Evolutionary conservation across 768 basidiomycete species (phyloP).

Genomic region (Pleurotus cornucopiae): DNA sequence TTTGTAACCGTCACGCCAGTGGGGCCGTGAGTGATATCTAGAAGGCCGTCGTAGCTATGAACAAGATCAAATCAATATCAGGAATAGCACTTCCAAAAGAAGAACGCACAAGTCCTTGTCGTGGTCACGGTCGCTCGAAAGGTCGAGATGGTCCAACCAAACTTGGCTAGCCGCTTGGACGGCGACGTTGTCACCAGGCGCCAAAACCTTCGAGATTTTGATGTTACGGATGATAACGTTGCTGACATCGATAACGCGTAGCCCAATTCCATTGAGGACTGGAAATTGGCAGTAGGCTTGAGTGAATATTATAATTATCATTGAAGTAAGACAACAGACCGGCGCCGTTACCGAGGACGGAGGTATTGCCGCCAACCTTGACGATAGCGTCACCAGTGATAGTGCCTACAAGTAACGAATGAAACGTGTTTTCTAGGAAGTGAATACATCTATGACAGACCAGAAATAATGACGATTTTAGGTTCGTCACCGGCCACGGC

Average conservation of each 20-base stretch:
- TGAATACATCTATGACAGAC: conserved; percentile 13
- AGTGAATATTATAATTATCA: background rate
- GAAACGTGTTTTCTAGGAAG: background rate
- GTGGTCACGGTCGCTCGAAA: conserved; percentile 40
- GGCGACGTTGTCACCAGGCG: conserved; percentile 39
- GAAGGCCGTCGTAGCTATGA: conserved; percentile 39
- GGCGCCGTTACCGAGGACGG: conserved; percentile 33
- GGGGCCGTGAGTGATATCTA: conserved; percentile 41
- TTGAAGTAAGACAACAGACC: background rate
- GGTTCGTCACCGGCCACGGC: conserved; percentile 35
- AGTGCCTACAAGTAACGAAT: conserved; percentile 22
- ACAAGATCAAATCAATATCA: too few species aligned
- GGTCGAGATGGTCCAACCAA: conserved; percentile 43
- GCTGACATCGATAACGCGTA: conserved; percentile 34
- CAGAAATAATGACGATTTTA: conserved; percentile 42
- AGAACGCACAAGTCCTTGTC: conserved; percentile 33
- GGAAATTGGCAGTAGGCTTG: background rate
- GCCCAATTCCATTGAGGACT: conserved; percentile 41
- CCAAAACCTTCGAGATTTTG: conserved; percentile 44
- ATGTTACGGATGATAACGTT: conserved; percentile 49
- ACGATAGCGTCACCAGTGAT: conserved; percentile 40
- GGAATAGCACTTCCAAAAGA: background rate
- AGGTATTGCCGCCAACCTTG: conserved; percentile 39
- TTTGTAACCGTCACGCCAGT: conserved; percentile 38
- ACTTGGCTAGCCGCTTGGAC: conserved; percentile 35